These are phyloP conservation scores for Fraxinus dipetala DNA, from an alignment of 305 asterid genomes.

Conservation along the genomic window DNA sequence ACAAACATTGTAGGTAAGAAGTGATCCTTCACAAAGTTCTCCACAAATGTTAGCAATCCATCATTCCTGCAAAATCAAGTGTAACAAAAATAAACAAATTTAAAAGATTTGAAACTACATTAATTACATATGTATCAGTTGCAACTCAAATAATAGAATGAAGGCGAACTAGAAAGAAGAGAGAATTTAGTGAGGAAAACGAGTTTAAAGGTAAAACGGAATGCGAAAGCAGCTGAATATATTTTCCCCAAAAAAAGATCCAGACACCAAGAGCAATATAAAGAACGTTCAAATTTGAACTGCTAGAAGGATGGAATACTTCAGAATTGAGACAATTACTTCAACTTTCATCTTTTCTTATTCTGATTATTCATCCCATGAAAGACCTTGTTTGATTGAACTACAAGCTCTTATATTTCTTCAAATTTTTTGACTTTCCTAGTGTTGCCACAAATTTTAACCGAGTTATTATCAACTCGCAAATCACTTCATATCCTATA, in stretches of 20 bases:
- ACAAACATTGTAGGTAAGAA: conserved; percentile 97
- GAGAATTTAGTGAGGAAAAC: neutral
- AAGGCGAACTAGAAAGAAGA: neutral
- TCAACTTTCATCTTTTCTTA: neutral
- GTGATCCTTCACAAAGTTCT: conserved; percentile 98
- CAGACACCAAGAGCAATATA: neutral
- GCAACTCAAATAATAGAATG: neutral
- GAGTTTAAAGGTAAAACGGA: conserved; percentile 1
- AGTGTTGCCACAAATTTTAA: neutral
- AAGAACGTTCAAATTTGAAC: neutral
- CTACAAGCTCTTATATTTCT: conserved; percentile 11
- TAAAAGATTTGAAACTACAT: conserved; percentile 20
- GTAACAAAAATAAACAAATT: conserved; percentile 18
- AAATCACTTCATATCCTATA: neutral
- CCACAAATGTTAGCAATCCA: conserved; percentile 88
- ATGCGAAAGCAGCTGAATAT: conserved; percentile 2
- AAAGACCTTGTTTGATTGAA: neutral
- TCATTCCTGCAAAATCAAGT: conserved; percentile 74
- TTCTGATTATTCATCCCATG: conserved; percentile 18
- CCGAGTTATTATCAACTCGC: neutral
- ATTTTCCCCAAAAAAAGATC: conserved; percentile 7
- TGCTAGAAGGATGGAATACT: neutral
- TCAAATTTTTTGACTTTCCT: neutral
- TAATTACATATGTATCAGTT: conserved; percentile 10
- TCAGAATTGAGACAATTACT: neutral